A percentile compares a stretch with the other conserved stretches of the same genome.
phyloP scores from a whole-genome alignment of 2,329 filamentous ascomycete species.

The Xylariaceae sp. region DNA sequence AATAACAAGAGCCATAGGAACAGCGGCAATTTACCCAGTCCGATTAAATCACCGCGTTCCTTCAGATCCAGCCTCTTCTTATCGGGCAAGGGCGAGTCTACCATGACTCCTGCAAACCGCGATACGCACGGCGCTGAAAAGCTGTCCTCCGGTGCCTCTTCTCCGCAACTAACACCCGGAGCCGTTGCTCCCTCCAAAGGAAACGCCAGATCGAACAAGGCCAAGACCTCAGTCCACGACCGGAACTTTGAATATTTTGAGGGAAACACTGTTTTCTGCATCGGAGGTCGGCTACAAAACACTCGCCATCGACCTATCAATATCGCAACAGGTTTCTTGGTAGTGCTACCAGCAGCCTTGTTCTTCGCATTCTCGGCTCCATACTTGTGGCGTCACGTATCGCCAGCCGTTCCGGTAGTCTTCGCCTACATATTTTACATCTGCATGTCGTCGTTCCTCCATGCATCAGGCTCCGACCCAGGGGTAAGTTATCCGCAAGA shows the following conservation, averaged over 20 bases:
- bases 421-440: constrained; percentile 92
- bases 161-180: constrained; percentile 53
- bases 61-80: constrained; percentile 73
- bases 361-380: constrained; percentile 84
- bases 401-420: constrained; percentile 80
- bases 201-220: constrained; percentile 22
- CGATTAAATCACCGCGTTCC: constrained; percentile 68
- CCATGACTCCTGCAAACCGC: constrained; percentile 46
- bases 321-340: constrained; percentile 74
- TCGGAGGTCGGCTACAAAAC: constrained; percentile 83
- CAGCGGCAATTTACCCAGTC: constrained; percentile 49
- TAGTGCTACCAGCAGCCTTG: constrained; percentile 72
- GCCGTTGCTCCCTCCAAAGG: constrained; percentile 17
- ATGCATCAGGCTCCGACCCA: constrained; percentile 88
- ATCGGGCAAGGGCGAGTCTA: constrained; percentile 49
- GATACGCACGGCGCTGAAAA: constrained; percentile 70
- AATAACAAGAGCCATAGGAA: constrained; percentile 50
- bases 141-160: constrained; percentile 75
- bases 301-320: constrained; percentile 85
- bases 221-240: constrained; percentile 44
- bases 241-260: constrained; percentile 90
- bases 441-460: constrained; percentile 87
- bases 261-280: constrained; percentile 87
- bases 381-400: constrained; percentile 82
- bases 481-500: constrained; percentile 60